Base-by-base conservation (phyloP, 2,329 filamentous ascomycete genomes). In the Pestalotiopsis sp. region DNA sequence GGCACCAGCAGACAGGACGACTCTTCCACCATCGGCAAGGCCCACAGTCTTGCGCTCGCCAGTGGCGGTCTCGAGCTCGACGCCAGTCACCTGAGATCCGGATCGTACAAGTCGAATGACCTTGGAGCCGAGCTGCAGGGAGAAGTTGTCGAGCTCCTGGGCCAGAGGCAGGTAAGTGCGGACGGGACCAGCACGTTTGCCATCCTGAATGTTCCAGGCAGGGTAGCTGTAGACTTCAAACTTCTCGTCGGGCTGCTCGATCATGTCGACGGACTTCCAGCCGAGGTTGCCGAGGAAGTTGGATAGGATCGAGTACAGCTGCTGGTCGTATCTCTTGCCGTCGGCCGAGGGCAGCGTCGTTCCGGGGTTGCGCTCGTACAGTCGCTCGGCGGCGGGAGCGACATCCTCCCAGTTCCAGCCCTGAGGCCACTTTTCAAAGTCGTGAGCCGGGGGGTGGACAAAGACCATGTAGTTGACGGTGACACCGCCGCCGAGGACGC, bases 121-220 rank as follows among this genome's bases (percentile, higher is more conserved):
- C 68, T 72, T 74, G 36, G 71, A 38, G 68, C 67, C 57, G 3
- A 72, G 67, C 20, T 70, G 63, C 4, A 74, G 66, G 27, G 71
- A 67, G 67, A 72, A 68, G 6, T 56, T 61, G 41, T 63, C 45
- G 14, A 38, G 59, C 17, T 65, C 12, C 38, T 64, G 17, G 2
- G 68, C 68, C 13, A 63, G 45, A 17, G 49, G 64, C 11, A 69
- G 68, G 39, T 67, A 62, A 14, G 39, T 67, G 9, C 71, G 62
- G 1, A 69, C 68, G 13, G 72, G 71, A 41, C 71, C 71, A 39
- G 70, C 72, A 25, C 71, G 72, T 14, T 70, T 84, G 11, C 82
- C 82, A 1, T 83, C 84, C 39, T 76, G 71, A 59, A 84, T 82
- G 73, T 72, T 39, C 72, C 71, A 73, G 5, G 67, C 36, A 25